Evolutionary conservation across 2,329 filamentous ascomycete genomes (phyloP).

Genomic region (Balansia obtecta): DNA sequence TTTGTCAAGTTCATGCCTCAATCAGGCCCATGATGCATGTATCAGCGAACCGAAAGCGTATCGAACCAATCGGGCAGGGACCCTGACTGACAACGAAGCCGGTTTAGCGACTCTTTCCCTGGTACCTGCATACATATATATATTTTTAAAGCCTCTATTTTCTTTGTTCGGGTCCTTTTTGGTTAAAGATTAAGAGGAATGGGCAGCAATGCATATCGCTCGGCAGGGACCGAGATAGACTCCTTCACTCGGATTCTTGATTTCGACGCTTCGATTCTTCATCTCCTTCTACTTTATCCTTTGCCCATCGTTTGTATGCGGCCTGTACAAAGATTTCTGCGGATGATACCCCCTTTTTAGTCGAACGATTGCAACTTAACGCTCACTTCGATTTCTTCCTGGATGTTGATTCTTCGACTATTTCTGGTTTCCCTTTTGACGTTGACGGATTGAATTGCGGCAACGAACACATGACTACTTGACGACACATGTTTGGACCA

Average conservation of each 20-base stretch:
- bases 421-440: conserved; percentile 22
- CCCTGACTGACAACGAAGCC: conserved; percentile 28
- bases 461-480: conserved; percentile 27
- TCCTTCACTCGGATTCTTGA: conserved; percentile 12
- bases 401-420: conserved; percentile 21
- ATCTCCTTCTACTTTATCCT: conserved; percentile 8
- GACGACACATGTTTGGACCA: conserved; percentile 11
- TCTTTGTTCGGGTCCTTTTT: conserved; percentile 14
- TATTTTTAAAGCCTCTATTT: conserved; percentile 16
- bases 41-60: conserved; percentile 34
- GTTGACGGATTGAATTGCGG: conserved; percentile 34
- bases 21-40: not conserved
- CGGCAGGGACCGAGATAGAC: conserved; percentile 36
- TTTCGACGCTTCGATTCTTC: conserved; percentile 12
- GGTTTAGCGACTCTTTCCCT: conserved; percentile 26
- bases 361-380: conserved; percentile 4
- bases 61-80: conserved; percentile 36
- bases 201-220: conserved; percentile 50
- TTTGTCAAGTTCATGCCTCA: not conserved
- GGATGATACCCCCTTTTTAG: conserved; percentile 11
- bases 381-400: conserved; percentile 17
- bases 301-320: conserved; percentile 12
- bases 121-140: conserved; percentile 16
- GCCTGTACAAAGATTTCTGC: conserved; percentile 10
- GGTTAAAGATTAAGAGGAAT: conserved; percentile 41